These are phyloP conservation scores for Rosa multiflora DNA, from an alignment of 306 rosid species.

Conservation along the genomic window DNA sequence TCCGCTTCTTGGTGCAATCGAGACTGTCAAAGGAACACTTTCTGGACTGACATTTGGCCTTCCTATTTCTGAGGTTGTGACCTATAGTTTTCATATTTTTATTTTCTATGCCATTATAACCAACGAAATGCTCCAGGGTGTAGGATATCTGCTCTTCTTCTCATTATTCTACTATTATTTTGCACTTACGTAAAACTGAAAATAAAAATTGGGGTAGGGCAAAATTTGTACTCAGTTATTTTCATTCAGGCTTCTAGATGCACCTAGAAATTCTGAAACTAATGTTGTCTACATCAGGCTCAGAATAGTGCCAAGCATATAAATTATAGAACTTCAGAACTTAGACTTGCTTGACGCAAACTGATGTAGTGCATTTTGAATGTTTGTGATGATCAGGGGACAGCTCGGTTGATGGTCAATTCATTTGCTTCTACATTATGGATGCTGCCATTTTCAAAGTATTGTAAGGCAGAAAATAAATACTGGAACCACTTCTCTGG, in stretches of 20 bases:
- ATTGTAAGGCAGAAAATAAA: constrained; percentile 67
- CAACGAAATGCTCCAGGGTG: background rate
- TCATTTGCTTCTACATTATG: constrained; percentile 90
- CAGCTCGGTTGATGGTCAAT: constrained; percentile 89
- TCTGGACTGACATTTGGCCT: constrained; percentile 90
- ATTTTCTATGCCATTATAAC: constrained; percentile 7
- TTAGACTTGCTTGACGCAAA: background rate
- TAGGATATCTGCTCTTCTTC: background rate
- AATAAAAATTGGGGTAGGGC: background rate
- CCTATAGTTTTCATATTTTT: constrained; percentile 27
- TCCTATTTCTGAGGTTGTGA: constrained; percentile 85
- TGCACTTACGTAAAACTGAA: background rate
- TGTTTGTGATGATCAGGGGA: constrained; percentile 76
- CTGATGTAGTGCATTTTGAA: constrained; percentile 24
- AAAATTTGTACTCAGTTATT: background rate
- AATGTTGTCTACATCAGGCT: background rate
- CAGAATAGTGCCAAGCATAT: background rate
- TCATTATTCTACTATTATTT: background rate
- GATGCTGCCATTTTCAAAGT: constrained; percentile 97
- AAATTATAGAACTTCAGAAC: background rate
- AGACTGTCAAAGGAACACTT: constrained; percentile 83
- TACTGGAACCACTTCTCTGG: constrained; percentile 70
- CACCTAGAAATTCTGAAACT: background rate
- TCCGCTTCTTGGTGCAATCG: constrained; percentile 91
- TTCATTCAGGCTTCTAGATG: background rate